Conservation (phyloP, 228 moss, liverwort and hornwort genomes). For the Sphagnum fallax region DNA sequence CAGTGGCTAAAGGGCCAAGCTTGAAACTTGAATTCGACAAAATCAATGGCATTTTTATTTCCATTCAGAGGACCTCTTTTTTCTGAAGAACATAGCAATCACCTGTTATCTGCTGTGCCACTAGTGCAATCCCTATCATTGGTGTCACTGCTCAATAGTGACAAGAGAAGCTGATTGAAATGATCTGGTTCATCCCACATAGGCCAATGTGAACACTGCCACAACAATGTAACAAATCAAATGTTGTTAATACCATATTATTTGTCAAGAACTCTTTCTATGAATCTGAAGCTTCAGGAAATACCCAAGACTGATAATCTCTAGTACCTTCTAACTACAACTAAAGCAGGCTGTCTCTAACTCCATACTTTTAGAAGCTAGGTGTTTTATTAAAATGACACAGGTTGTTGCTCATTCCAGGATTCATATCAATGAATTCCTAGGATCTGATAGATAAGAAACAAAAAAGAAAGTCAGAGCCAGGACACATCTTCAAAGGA, state of each 20-base stretch:
- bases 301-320: neutral
- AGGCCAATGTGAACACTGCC: constrained; percentile 57
- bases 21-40: too few relatives aligned
- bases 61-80: too few relatives aligned
- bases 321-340: neutral
- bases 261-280: neutral
- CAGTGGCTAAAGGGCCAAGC: too few relatives aligned
- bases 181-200: constrained; percentile 52
- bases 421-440: neutral
- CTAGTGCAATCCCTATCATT: too few relatives aligned
- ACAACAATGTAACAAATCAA: constrained; percentile 2
- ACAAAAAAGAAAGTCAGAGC: neutral
- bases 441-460: neutral
- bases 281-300: too few relatives aligned
- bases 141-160: neutral
- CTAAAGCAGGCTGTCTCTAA: neutral
- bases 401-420: neutral
- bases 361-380: neutral
- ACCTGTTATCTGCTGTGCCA: too few relatives aligned
- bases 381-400: neutral
- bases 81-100: too few relatives aligned
- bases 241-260: neutral
- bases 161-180: constrained; percentile 36
- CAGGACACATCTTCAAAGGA: neutral
- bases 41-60: too few relatives aligned